A percentile compares a stretch with the other conserved stretches of the same genome.
Evolutionary conservation across 108 stramenopile genomes (phyloP).

Genomic region (Fistulifera pelliculosa): DNA sequence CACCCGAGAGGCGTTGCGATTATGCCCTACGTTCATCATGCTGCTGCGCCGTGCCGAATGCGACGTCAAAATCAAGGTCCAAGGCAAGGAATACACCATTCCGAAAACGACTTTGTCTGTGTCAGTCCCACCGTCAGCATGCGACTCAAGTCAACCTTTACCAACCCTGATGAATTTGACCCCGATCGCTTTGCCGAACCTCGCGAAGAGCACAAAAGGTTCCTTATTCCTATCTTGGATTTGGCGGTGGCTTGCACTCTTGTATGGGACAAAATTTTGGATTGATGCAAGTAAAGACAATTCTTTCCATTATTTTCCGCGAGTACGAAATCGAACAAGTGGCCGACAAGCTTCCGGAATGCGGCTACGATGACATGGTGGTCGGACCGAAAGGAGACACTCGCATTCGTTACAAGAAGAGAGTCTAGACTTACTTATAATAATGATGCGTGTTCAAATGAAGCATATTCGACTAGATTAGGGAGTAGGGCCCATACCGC

Average conservation of each 20-base stretch:
- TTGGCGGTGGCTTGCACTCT: constrained; percentile 98
- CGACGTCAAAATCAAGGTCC: constrained; percentile 67
- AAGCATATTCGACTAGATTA: too few species aligned
- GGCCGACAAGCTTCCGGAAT: constrained; percentile 67
- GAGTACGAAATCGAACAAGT: constrained; percentile 89
- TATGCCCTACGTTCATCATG: constrained; percentile 97
- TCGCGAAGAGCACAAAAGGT: constrained; percentile 91
- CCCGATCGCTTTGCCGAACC: constrained; percentile 93
- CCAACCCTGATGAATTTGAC: constrained; percentile 87
- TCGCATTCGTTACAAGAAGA: constrained; percentile 64
- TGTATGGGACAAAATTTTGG: constrained; percentile 99
- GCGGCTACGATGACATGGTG: constrained; percentile 98
- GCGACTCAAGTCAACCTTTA: constrained; percentile 87
- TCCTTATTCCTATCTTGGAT: constrained; percentile 94
- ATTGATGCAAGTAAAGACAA: constrained; percentile 98
- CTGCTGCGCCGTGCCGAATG: constrained; percentile 90
- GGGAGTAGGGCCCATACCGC: too few species aligned
- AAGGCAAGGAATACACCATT: constrained; percentile 63
- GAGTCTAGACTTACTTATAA: too few species aligned
- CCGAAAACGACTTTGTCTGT: constrained; percentile 89
- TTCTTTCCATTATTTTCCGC: constrained; percentile 87
- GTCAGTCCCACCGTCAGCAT: constrained; percentile 90
- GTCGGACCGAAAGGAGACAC: constrained; percentile 96
- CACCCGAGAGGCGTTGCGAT: constrained; percentile 92
- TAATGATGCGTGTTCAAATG: too few species aligned